phyloP scores from a whole-genome alignment of 345 rosid species.

The Fremontodendron californicum region DNA sequence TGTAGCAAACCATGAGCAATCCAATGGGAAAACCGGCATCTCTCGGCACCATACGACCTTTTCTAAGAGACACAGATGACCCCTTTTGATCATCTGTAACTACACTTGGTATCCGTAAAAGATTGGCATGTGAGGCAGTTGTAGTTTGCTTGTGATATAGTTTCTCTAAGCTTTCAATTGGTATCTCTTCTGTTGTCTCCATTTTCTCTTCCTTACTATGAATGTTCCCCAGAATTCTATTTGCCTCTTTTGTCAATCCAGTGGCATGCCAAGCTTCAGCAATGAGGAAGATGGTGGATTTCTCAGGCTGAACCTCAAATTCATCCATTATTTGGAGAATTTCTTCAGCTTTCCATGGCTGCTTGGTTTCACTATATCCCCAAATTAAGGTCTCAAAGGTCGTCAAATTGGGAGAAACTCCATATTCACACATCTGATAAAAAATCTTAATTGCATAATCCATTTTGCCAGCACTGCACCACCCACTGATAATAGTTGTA shows the following conservation, averaged over 20 bases:
- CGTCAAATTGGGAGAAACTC: conserved; percentile 53
- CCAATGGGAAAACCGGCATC: conserved; percentile 27
- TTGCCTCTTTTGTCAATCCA: conserved; percentile 53
- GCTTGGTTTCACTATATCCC: conserved; percentile 50
- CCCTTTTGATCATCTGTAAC: conserved; percentile 24
- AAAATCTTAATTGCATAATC: conserved; percentile 46
- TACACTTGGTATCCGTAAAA: conserved; percentile 33
- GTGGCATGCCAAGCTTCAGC: conserved; percentile 55
- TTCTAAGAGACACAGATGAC: conserved; percentile 21
- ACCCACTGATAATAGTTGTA: conserved; percentile 61
- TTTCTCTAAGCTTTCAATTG: conserved; percentile 36
- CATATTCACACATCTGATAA: conserved; percentile 48
- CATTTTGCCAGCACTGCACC: conserved; percentile 55
- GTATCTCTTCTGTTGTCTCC: conserved; percentile 32
- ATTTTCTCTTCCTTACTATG: conserved; percentile 25
- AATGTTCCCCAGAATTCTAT: conserved; percentile 30
- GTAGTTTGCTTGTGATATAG: conserved; percentile 41
- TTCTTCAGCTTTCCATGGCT: conserved; percentile 71
- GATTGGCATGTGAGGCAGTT: conserved; percentile 18
- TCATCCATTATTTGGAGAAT: conserved; percentile 51
- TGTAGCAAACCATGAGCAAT: conserved; percentile 25
- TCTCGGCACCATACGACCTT: conserved; percentile 26
- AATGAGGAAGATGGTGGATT: conserved; percentile 43
- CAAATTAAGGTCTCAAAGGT: conserved; percentile 55
- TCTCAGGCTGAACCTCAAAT: conserved; percentile 46